Evolutionary conservation across 257 asterid species (phyloP), one percentile per base, ranked within the genome.

Genomic region (Nicotiana attenuata): DNA sequence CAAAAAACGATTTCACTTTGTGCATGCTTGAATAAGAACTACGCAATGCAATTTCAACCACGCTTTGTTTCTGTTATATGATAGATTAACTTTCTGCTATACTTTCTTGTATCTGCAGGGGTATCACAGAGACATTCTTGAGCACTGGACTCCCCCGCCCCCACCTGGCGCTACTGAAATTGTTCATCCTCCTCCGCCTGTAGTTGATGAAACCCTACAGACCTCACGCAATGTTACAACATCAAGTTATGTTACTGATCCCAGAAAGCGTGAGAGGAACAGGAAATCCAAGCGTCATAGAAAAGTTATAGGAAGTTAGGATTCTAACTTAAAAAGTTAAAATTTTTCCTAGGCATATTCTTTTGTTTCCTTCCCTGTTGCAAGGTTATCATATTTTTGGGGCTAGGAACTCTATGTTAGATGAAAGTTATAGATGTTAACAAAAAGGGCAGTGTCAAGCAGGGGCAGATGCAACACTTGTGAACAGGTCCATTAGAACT

Each of bases 101-200:
- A 15, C 78, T 19, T 22, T 8, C 50, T 50, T 71, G 31, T 33
- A 57, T 65, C 17, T 31, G 41, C 93, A 95, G 99, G 98, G 97
- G 69, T 95, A 95, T 84, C 99, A 95, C 81, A 84, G 94, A 84
- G 97, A 92, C 77, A 75, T 92, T 84, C 92, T 95, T 19, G 97
- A 90, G 88, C 90, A 84, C 78, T 84, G 86, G 89, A 76, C 89
- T 17, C 89, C 91, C 9, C 93, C 94, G 24, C 90, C 90, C 15
- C 91, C 91, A 2, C 87, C 90, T 4, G 83, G 8, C 41, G 84
- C 64, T 22, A 65, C 65, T 60, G 78, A 60, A 64, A 47, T 38
- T 9, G 59, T 82, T 67, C 91, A 85, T 85, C 94, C 94, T 77
- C 91, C 91, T 56, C 91, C 92, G 7, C 90, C 89, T 11, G 7